Conservation (phyloP, 164 flowering plant genomes). For the Kingdonia uniflora region DNA sequence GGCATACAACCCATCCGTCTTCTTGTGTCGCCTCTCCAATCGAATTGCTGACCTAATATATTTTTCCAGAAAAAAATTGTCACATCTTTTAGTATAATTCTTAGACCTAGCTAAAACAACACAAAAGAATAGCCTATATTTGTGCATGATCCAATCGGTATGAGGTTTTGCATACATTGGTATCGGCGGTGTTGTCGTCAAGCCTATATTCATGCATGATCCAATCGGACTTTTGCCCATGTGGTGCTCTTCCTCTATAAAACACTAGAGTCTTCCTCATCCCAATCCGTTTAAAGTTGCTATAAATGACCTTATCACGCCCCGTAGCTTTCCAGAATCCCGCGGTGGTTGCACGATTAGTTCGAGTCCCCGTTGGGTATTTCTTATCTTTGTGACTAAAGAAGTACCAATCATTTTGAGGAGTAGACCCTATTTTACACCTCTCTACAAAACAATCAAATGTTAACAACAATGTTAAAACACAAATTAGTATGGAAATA, state of each 20-base stretch:
- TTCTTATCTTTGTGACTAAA: conserved; percentile 96
- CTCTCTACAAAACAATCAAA: conserved; percentile 34
- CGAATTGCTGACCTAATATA: conserved; percentile 10
- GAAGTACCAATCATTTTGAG: conserved; percentile 92
- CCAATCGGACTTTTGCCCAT: conserved; percentile 92
- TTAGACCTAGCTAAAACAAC: no score
- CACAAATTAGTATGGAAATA: neutral
- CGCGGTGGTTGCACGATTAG: conserved; percentile 82
- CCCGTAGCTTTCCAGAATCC: conserved; percentile 99
- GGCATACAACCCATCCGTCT: conserved; percentile 93
- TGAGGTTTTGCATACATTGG: conserved; percentile 21
- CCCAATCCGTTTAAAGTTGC: conserved; percentile 57
- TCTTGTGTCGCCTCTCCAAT: conserved; percentile 35
- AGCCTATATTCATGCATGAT: conserved; percentile 95
- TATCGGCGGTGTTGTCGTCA: conserved; percentile 34
- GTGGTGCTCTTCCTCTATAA: conserved; percentile 87
- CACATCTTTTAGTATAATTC: no score
- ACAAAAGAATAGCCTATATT: no score
- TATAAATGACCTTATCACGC: conserved; percentile 78
- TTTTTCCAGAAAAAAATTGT: no score
- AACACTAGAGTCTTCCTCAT: conserved; percentile 88
- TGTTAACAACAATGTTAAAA: neutral
- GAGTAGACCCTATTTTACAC: conserved; percentile 83
- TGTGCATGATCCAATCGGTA: no score
- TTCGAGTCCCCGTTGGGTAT: conserved; percentile 80